Conservation (phyloP, 2,329 filamentous ascomycete species). For the Calonectria crousiana region DNA sequence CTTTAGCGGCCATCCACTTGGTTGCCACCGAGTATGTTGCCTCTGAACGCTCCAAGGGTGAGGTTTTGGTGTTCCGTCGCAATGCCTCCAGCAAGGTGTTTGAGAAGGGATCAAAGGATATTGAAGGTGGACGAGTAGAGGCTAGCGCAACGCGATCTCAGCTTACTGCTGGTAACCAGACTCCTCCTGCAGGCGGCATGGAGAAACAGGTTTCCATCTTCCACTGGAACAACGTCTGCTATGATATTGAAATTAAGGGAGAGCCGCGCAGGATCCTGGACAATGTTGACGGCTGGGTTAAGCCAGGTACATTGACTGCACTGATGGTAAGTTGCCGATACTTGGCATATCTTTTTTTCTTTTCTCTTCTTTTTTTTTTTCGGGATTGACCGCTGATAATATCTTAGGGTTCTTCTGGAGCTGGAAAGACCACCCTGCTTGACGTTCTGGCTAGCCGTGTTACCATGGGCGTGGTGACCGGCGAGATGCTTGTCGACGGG, state of each 20-base stretch:
- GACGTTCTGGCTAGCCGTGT: conserved; percentile 85
- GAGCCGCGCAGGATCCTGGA: conserved; percentile 74
- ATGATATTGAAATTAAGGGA: conserved; percentile 77
- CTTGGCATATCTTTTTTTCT: background rate
- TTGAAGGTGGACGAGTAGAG: conserved; percentile 4
- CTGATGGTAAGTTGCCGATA: conserved; percentile 69
- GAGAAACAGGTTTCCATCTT: conserved; percentile 59
- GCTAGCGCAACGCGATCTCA: background rate
- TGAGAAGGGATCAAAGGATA: background rate
- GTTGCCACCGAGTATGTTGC: conserved; percentile 34
- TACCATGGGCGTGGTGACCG: conserved; percentile 85
- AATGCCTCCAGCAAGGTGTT: conserved; percentile 4
- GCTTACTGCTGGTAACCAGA: background rate
- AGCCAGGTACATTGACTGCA: conserved; percentile 77
- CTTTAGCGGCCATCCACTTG: conserved; percentile 30
- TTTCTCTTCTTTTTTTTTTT: no score
- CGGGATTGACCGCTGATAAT: background rate
- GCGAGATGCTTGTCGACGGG: conserved; percentile 76
- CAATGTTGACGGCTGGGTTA: conserved; percentile 78
- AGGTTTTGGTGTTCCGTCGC: conserved; percentile 34
- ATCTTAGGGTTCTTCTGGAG: conserved; percentile 73
- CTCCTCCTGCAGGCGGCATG: background rate
- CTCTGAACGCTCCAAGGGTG: conserved; percentile 37
- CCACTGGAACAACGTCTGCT: conserved; percentile 78
- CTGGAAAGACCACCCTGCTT: conserved; percentile 87